A percentile compares a stretch with the other conserved stretches of the same genome.
Conservation (phyloP, 192 early-diverging fungal species). For the Paraglomus brasilianum region DNA sequence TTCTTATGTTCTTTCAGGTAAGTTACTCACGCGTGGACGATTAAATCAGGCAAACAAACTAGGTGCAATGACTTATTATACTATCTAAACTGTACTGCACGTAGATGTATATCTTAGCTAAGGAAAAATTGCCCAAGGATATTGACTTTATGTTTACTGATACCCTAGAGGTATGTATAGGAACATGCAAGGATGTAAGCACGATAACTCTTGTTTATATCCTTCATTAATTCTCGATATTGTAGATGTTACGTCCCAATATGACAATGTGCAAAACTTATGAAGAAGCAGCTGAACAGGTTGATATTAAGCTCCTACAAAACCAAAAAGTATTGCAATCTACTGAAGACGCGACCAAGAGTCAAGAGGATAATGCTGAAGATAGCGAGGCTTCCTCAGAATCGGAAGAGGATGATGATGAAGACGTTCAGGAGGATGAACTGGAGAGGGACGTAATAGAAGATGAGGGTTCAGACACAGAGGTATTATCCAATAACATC, state of each 20-base stretch:
- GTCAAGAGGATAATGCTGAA: conserved; percentile 38
- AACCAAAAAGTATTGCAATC: conserved; percentile 53
- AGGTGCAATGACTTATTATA: conserved; percentile 3
- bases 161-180: conserved; percentile 63
- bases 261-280: conserved; percentile 59
- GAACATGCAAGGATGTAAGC: too few relatives aligned
- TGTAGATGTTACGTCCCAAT: conserved; percentile 59
- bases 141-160: conserved; percentile 84
- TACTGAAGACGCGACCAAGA: conserved; percentile 33
- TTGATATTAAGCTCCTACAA: conserved; percentile 56
- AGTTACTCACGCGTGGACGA: too few relatives aligned
- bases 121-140: conserved; percentile 81
- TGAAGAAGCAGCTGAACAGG: conserved; percentile 76
- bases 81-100: too few relatives aligned
- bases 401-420: conserved; percentile 45
- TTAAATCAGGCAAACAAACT: too few relatives aligned
- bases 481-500: conserved; percentile 10
- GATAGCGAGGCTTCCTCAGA: conserved; percentile 47
- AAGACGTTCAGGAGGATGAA: conserved; percentile 37
- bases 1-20: conserved; percentile 81
- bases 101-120: conserved; percentile 88
- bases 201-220: too few relatives aligned
- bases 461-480: conserved; percentile 40
- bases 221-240: neutral
- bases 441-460: conserved; percentile 43